Percentiles rank a stretch among this genome's conserved stretches.
These are phyloP conservation scores for Colletotrichum camelliae DNA, from an alignment of 2,329 filamentous ascomycete species.

Conservation along the genomic window DNA sequence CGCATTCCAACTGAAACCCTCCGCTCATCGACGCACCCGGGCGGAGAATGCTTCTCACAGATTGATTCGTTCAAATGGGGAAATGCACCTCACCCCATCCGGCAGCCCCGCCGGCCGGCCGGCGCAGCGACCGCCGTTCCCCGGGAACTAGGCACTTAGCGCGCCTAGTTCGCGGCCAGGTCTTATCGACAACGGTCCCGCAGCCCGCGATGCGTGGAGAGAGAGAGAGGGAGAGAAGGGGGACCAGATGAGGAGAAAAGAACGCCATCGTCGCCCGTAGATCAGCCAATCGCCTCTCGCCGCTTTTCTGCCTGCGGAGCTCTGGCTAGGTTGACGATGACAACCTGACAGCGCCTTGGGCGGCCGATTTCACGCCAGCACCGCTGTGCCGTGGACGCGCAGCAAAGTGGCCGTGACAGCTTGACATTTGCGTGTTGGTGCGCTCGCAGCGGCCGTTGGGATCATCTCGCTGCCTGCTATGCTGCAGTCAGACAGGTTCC, in stretches of 20 bases:
- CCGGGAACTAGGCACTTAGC: not conserved
- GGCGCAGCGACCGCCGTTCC: not conserved
- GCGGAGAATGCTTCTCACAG: not conserved
- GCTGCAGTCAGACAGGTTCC: not conserved
- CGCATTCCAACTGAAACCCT: not conserved
- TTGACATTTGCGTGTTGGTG: not conserved
- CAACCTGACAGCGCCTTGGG: not conserved
- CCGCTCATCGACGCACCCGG: not conserved
- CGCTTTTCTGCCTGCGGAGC: not conserved
- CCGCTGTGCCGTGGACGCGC: not conserved
- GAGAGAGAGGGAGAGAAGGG: not conserved
- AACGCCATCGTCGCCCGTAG: not conserved
- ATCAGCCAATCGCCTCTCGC: not conserved
- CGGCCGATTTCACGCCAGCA: not conserved
- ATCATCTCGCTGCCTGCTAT: not conserved
- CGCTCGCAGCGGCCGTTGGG: not conserved
- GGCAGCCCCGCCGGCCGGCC: not conserved
- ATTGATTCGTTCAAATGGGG: not conserved
- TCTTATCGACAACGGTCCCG: not conserved
- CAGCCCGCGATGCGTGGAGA: not conserved
- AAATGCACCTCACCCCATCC: not conserved
- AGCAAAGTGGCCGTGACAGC: not conserved
- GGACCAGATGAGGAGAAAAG: slow-evolving; percentile 3
- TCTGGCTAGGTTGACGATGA: not conserved
- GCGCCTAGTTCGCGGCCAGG: not conserved